A percentile compares a stretch with the other conserved stretches of the same genome.
Evolutionary conservation across 2,329 filamentous ascomycete species (phyloP).

Genomic region (Neonectria faginata): DNA sequence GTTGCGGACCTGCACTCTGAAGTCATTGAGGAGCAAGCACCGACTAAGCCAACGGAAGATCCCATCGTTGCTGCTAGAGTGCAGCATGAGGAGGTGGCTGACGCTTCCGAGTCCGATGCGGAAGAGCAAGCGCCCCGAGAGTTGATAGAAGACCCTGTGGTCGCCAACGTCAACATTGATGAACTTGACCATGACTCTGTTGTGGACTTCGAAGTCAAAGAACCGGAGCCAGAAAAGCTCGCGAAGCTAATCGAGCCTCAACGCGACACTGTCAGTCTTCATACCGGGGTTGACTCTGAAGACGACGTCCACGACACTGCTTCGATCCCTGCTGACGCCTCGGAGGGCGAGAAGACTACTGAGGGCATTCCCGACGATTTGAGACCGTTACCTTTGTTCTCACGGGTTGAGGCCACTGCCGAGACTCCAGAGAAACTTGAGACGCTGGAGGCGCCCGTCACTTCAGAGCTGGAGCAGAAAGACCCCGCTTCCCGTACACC

Average conservation of each 20-base stretch:
- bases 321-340: neutral
- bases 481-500: neutral
- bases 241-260: constrained; percentile 11
- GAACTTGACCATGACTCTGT: constrained; percentile 1
- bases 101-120: constrained; percentile 4
- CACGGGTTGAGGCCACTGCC: neutral
- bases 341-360: neutral
- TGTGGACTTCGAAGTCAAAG: neutral
- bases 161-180: neutral
- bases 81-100: neutral
- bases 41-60: neutral
- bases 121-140: neutral
- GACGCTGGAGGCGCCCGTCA: neutral
- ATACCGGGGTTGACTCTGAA: neutral
- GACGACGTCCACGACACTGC: neutral
- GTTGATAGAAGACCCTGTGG: neutral
- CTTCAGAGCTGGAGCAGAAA: neutral
- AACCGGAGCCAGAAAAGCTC: constrained; percentile 3
- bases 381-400: neutral
- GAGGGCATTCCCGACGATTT: neutral
- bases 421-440: neutral
- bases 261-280: neutral
- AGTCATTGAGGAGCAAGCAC: neutral
- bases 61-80: neutral
- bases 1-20: neutral